phyloP scores from a whole-genome alignment of 139 green algal species.

The Gonium pectorale region DNA sequence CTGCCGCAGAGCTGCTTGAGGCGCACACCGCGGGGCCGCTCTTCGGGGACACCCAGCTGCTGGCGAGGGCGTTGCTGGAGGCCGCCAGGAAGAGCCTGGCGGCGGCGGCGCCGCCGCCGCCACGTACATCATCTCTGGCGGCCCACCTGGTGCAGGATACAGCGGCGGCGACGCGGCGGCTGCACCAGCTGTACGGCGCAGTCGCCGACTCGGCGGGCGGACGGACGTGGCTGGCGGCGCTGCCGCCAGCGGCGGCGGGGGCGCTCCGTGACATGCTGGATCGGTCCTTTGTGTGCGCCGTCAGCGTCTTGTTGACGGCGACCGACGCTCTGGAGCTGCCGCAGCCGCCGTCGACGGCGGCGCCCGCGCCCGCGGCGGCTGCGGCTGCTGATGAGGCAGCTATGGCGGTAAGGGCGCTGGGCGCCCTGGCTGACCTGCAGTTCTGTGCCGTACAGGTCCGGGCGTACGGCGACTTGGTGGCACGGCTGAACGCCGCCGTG shows the following conservation, averaged over 20 bases:
- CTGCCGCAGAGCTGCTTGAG: not conserved
- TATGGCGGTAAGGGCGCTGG: not conserved
- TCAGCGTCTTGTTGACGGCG: constrained; percentile 2
- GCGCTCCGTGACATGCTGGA: constrained; percentile 27
- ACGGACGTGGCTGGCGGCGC: constrained; percentile 19
- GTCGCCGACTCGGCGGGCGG: not conserved
- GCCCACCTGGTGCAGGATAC: not conserved
- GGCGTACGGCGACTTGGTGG: constrained; percentile 10
- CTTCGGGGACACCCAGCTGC: constrained; percentile 4
- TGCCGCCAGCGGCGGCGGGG: not conserved
- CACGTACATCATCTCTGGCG: not conserved
- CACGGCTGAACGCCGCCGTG: not conserved
- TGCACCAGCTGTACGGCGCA: constrained; percentile 17
- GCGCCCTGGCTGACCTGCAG: constrained; percentile 14
- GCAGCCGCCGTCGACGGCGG: not conserved
- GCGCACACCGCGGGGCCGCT: not conserved
- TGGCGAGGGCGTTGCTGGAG: constrained; percentile 1
- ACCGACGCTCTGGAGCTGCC: not conserved
- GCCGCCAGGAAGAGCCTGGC: not conserved
- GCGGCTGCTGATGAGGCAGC: not conserved
- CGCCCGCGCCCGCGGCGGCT: not conserved
- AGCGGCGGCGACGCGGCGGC: not conserved
- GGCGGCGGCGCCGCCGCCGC: not conserved
- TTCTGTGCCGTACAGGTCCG: constrained; percentile 22
- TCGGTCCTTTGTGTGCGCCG: constrained; percentile 7